These are phyloP conservation scores for Zygosaccharomyces pseudorouxii DNA, from an alignment of 805 yeast species.

Conservation along the genomic window DNA sequence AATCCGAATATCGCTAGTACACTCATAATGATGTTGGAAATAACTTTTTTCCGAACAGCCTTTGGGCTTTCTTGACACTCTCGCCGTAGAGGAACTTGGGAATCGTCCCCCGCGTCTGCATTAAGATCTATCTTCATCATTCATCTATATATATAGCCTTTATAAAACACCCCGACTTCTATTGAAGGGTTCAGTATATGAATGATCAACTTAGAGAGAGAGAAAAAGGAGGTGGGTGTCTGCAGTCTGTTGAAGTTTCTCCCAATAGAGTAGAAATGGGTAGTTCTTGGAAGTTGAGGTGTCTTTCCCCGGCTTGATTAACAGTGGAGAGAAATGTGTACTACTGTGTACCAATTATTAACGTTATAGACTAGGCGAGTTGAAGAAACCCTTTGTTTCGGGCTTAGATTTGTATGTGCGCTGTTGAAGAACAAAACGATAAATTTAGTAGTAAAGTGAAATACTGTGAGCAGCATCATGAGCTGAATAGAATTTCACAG, in stretches of 20 bases:
- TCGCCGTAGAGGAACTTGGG: neutral
- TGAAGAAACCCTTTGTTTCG: neutral
- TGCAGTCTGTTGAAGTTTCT: too few relatives aligned
- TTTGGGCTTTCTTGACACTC: neutral
- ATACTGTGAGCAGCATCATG: neutral
- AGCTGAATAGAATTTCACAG: too few relatives aligned
- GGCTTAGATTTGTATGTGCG: neutral
- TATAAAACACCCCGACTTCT: too few relatives aligned
- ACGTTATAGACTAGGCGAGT: too few relatives aligned
- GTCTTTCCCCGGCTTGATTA: too few relatives aligned
- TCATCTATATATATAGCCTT: neutral
- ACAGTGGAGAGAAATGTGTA: too few relatives aligned
- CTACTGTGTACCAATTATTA: too few relatives aligned
- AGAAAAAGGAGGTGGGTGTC: too few relatives aligned
- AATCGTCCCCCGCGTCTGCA: neutral
- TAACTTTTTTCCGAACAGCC: neutral
- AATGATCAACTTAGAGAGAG: too few relatives aligned
- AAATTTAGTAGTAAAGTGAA: neutral
- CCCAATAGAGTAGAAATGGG: too few relatives aligned
- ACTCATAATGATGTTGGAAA: neutral
- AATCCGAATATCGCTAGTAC: neutral
- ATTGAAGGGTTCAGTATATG: too few relatives aligned
- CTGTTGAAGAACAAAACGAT: neutral
- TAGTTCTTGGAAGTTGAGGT: too few relatives aligned
- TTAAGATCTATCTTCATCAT: conserved; percentile 1